Conservation (phyloP, 1,284 basidiomycete species). For the Gomphus bonarii region DNA sequence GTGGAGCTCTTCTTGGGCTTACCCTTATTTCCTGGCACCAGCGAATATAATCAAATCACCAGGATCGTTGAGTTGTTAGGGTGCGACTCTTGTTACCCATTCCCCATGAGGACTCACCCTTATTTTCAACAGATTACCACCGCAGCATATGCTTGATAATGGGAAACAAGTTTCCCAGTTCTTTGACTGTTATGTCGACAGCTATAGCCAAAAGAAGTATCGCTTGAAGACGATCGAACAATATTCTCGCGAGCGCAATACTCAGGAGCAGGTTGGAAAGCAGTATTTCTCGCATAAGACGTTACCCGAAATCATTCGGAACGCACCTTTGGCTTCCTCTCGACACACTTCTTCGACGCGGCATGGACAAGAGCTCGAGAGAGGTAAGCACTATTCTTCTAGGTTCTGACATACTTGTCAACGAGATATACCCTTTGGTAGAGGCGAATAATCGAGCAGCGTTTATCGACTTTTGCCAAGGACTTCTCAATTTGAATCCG, state of each 20-base stretch:
- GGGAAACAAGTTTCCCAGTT: slow-evolving; percentile 96
- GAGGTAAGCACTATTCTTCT: slow-evolving; percentile 44
- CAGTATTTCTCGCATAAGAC: slow-evolving; percentile 97
- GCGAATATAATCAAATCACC: slow-evolving; percentile 97
- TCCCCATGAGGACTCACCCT: neutral
- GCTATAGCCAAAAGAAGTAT: slow-evolving; percentile 82
- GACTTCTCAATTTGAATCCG: slow-evolving; percentile 89
- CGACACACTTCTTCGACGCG: slow-evolving; percentile 57
- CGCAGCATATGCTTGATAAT: slow-evolving; percentile 87
- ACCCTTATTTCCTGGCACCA: slow-evolving; percentile 95
- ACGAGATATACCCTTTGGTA: slow-evolving; percentile 22
- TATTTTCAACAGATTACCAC: slow-evolving; percentile 55
- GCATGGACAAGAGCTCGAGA: slow-evolving; percentile 83
- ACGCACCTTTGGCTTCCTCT: slow-evolving; percentile 76
- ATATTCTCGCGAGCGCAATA: slow-evolving; percentile 90
- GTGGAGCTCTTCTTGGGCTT: slow-evolving; percentile 96
- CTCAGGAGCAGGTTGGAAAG: slow-evolving; percentile 94
- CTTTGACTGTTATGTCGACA: slow-evolving; percentile 77
- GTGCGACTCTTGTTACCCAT: slow-evolving; percentile 35
- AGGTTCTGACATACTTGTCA: neutral
- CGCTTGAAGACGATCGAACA: slow-evolving; percentile 89
- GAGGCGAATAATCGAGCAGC: slow-evolving; percentile 90
- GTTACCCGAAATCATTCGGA: slow-evolving; percentile 92
- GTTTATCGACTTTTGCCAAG: slow-evolving; percentile 97
- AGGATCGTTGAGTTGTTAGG: slow-evolving; percentile 98